Base-by-base conservation (phyloP, 192 early-diverging fungal genomes). In the Thamnidium elegans region DNA sequence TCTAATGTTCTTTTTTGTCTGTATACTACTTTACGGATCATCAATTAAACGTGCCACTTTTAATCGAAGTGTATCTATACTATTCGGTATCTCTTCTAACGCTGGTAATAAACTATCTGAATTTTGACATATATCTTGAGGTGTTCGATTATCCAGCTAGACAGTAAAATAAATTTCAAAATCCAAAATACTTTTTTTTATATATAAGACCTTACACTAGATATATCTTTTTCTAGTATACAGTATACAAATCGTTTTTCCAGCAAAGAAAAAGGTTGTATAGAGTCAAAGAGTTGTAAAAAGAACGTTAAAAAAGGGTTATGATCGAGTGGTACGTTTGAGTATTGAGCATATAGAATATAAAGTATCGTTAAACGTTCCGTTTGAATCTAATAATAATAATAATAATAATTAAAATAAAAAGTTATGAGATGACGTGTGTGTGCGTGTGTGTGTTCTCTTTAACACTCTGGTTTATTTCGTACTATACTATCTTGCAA, bases 231-330 rank as follows among this genome's bases (percentile, higher is more conserved):
- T n/a, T 64, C 62, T 21, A 64, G 7, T 42, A 64, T 64, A 43
- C 62, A 64, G n/a, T 64, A 54, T 11, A 64, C 62, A 64, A 64
- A 64, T 11, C 53, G 62, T n/a, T 44, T 23, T 17, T 64, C 62
- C 19, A 64, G 23, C 23, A n/a, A 20, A 23, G 15, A 31, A 20
- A 53, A 39, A 44, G 34, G 17, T 43, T 52, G 20, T 42, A 1
- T 31, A 0, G 44, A 13, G 1, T 68, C 66, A 19, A 61, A 14
- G 2, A 68, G 13, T 8, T 68, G 58, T 8, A 68, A 32, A 46
- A 68, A 68, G 20, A 61, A 61, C 14, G 66, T 60, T 32, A 68
- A 42, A 20, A 68, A 68, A 15, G 66, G 66, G 39, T 68, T 68
- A n/a, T 31, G 43, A 3, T 60, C 51, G 20, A 68, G 50, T 1